Base-by-base conservation (phyloP, 2,329 filamentous ascomycete genomes). In the Rugonectria rugulosa region DNA sequence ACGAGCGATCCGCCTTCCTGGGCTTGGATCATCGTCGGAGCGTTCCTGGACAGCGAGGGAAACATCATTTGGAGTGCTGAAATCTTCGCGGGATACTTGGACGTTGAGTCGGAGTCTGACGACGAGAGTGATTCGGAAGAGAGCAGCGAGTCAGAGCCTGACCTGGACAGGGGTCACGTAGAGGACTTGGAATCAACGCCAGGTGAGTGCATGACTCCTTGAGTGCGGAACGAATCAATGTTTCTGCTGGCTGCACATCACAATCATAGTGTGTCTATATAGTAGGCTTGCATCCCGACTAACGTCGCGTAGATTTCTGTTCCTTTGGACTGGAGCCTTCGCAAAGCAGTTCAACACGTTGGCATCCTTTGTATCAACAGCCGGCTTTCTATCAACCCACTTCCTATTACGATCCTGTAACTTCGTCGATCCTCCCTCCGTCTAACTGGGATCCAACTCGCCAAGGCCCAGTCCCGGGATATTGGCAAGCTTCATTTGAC, bases 11-110 rank as follows among this genome's bases (percentile, higher is more conserved):
- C 68, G 3, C 69, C 66, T 1, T 73, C 64, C 54, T 81, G 78
- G 77, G 79, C 75, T 14, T 81, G 75, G 73, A 71, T 82, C 41
- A 70, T 80, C 19, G 70, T 80, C 12, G 79, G 73, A 0, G 74
- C 75, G 1, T 83, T 81, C 48, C 81, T 79, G 66, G 78, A 83
- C 69, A 49, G 59, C 2, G 50, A 73, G 9, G 73, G 74, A 36
- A 68, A 66, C 27, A 65, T 73, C 4, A 54, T 83, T 32, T 83
- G 79, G 78, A 80, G 78, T 40, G 77, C 72, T 1, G 74, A 81
- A 65, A 51, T 80, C 17, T 77, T 82, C 23, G 53, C 75, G 20
- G 72, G 69, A 7, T 69, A 68, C 6, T 37, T 72, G 12, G 64
- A 70, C 23, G 53, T 62, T 14, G 60, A 68, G 9, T 26, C 57